phyloP scores from a whole-genome alignment of 2,329 filamentous ascomycete genomes.

The Metarhizium guizhouense region DNA sequence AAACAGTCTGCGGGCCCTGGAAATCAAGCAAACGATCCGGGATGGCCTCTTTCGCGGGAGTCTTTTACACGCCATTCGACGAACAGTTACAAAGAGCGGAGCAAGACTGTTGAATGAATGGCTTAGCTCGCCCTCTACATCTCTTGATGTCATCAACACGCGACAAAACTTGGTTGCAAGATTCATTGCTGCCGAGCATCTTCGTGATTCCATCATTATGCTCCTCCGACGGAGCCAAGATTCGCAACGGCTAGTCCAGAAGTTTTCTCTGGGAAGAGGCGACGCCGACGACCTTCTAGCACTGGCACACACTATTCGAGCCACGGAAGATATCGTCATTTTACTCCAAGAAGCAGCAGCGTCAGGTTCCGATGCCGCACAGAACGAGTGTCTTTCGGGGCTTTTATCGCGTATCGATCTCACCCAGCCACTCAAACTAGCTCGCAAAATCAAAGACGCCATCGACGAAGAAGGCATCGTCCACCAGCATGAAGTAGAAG shows the following conservation, averaged over 20 bases:
- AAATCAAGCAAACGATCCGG: conserved; percentile 78
- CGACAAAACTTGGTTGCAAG: conserved; percentile 74
- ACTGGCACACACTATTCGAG: conserved; percentile 70
- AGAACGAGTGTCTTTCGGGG: conserved; percentile 28
- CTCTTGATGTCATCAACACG: conserved; percentile 64
- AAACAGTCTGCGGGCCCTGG: conserved; percentile 80
- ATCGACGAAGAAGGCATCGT: conserved; percentile 92
- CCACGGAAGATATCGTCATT: conserved; percentile 57
- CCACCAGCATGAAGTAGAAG: conserved; percentile 68
- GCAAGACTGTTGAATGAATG: conserved; percentile 76
- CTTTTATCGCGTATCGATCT: conserved; percentile 55
- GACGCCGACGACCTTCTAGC: conserved; percentile 84
- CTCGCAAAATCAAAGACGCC: conserved; percentile 60
- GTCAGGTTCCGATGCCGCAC: conserved; percentile 7
- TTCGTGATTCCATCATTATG: conserved; percentile 60
- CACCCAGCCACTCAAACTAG: conserved; percentile 57
- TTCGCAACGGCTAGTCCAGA: conserved; percentile 82
- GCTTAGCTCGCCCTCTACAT: conserved; percentile 88
- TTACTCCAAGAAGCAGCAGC: conserved; percentile 27
- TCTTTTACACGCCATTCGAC: conserved; percentile 77
- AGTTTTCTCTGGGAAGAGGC: conserved; percentile 87
- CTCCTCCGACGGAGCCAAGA: conserved; percentile 72
- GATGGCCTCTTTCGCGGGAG: conserved; percentile 76
- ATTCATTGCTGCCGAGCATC: conserved; percentile 56
- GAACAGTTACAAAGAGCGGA: conserved; percentile 87